Evolutionary conservation across 2,329 filamentous ascomycete species (phyloP), one percentile per base, ranked within the genome.

Genomic region (Xylariaceae sp.): DNA sequence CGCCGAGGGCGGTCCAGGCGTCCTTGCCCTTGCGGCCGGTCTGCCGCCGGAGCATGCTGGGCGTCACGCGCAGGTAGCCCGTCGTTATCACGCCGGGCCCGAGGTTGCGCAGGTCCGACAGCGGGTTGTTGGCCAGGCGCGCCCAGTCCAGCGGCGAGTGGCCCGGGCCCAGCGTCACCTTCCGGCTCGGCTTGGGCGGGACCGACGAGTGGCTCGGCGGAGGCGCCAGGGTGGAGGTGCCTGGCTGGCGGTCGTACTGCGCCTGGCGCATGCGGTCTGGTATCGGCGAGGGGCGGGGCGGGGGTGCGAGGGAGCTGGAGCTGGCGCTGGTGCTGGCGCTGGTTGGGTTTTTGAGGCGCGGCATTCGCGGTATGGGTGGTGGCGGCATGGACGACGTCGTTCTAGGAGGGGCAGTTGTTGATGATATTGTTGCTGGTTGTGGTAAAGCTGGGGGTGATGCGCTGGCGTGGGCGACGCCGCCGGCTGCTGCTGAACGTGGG

Each of bases 141-240:
- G 92, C 92, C 92, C 92, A 98, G 73, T 98, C 92, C 9, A 98
- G 79, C 0, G 92, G 90, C 2, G 88, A 95, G 68, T 90, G 89
- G 21, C 92, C 90, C 0, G 92, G 92, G n/a, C 81, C 76, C 4
- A 98, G 77, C 7, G 83, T 71, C 4, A 96, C 85, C 56, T 90
- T 85, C 61, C 74, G 76, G 9, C 71, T 75, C 4, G 74, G 72
- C 55, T 78, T 79, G 16, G 64, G 47, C 2, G 76, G 74, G 41
- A 69, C 71, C 29, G 65, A 58, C 21, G 61, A 65, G 55, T 73
- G 73, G 11, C 74, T 71, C 0, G 76, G 73, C 0, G 78, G 76
- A 0, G 73, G 76, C 1, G 71, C 69, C 32, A 81, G 70, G 1
- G 64, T 60, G 0, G 64, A 64, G 6, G 59, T 52, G 16, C 56